Evolutionary conservation across 2,329 filamentous ascomycete species (phyloP), one percentile per base, ranked within the genome.

Genomic region (Aureobasidium sp.): DNA sequence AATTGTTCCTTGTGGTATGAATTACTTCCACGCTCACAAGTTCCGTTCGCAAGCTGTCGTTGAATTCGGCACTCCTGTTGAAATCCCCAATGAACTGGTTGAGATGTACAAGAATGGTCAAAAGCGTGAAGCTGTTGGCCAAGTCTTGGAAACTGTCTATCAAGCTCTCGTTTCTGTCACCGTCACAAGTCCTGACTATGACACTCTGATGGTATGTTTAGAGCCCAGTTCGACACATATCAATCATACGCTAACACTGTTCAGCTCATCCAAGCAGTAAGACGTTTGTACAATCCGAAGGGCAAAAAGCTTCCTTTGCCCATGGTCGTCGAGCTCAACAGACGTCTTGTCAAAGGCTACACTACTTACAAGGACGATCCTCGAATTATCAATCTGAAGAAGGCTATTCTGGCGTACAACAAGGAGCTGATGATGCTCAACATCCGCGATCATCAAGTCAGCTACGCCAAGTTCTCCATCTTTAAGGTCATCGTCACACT

Each of bases 11-110:
- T 92, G 94, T 57, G 93, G 93, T 68, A 97, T 99, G 93, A 99
- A 99, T 76, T 99, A 99, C 76, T 99, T 99, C 77, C 93, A 97
- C 75, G 90, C 93, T 0, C 93, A 99, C 81, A 99, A 97, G 74
- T 99, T 99, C 76, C 88, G 93, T 49, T 97, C 93, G 65, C 85
- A 94, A 72, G 94, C 93, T 39, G 93, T 99, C 5, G 87, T 97
- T 63, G 94, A 99, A 72, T 99, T 97, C 69, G 94, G 94, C 9
- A 87, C 85, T 30, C 91, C 94, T 0, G 87, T 97, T 65, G 89
- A 96, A 66, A 86, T 97, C 10, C 88, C 91, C 0, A 79, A 80
- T 25, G 89, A 96, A 69, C 78, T 97, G 37, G 90, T 97, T 5
- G 83, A 92, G 64, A 86, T 91, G 75, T 97, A 96, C 77, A 88